Evolutionary conservation across 495 filamentous ascomycete genomes (phyloP).

Genomic region (Penicillium canariense): DNA sequence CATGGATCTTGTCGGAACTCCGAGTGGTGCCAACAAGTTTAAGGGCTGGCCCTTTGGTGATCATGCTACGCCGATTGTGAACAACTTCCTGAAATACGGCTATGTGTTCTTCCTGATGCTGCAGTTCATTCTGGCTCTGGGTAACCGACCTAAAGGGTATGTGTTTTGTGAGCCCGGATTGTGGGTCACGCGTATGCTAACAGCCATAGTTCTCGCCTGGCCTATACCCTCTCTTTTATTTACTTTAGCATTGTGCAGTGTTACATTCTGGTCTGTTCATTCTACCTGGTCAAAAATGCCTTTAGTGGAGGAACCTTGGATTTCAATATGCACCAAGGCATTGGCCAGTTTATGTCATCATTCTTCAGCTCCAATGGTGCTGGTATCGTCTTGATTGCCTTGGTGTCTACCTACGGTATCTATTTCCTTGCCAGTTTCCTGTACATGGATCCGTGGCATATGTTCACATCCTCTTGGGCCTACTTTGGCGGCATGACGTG

Average conservation of each 20-base stretch:
- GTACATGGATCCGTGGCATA: conserved; percentile 99
- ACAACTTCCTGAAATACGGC: conserved; percentile 85
- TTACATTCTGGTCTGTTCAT: conserved; percentile 83
- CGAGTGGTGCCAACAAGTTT: conserved; percentile 44
- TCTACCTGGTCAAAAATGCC: conserved; percentile 81
- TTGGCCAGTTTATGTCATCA: conserved; percentile 55
- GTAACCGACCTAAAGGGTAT: conserved; percentile 89
- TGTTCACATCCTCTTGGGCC: conserved; percentile 93
- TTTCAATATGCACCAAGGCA: conserved; percentile 51
- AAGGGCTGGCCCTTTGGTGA: conserved; percentile 75
- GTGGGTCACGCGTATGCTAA: background rate
- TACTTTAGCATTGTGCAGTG: conserved; percentile 83
- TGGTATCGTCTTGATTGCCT: conserved; percentile 86
- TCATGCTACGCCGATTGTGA: conserved; percentile 80
- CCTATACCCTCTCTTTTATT: conserved; percentile 83
- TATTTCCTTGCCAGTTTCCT: conserved; percentile 94
- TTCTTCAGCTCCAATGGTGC: conserved; percentile 73
- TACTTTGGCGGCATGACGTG: conserved; percentile 92
- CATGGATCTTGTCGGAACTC: conserved; percentile 89
- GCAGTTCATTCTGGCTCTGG: conserved; percentile 93
- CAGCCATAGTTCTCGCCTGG: conserved; percentile 49
- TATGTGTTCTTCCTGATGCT: conserved; percentile 88
- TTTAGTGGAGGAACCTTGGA: conserved; percentile 59
- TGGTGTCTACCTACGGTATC: conserved; percentile 90
- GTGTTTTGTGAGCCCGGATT: background rate